Evolutionary conservation across 108 stramenopile genomes (phyloP).

Genomic region (Cyclotella distinguenda): DNA sequence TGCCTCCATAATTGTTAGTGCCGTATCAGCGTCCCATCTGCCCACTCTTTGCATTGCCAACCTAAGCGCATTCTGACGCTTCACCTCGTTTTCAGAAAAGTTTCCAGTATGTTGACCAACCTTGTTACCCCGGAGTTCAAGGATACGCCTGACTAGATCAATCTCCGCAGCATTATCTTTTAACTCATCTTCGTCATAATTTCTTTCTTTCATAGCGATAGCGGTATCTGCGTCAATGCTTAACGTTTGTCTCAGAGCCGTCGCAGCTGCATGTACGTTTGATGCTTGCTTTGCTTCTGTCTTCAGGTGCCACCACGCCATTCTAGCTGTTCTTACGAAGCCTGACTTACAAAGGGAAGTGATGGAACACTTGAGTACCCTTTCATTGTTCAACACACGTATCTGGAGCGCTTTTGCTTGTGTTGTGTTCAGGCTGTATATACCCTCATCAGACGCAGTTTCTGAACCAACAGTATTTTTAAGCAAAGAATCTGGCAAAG

Average conservation of each 20-base stretch:
- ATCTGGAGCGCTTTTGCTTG: conserved; percentile 45
- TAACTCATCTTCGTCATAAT: conserved; percentile 55
- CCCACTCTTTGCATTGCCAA: conserved; percentile 62
- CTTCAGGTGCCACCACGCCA: conserved; percentile 74
- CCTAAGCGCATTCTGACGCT: conserved; percentile 28
- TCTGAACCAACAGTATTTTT: conserved; percentile 22
- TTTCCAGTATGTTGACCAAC: conserved; percentile 15
- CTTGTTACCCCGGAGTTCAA: conserved; percentile 57
- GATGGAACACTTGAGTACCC: conserved; percentile 47
- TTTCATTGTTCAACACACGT: conserved; percentile 57
- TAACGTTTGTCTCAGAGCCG: conserved; percentile 53
- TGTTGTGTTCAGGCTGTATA: conserved; percentile 21
- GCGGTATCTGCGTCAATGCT: conserved; percentile 56
- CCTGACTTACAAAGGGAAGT: conserved; percentile 61
- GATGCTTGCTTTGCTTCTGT: conserved; percentile 66
- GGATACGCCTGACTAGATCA: conserved; percentile 60
- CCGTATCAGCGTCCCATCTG: conserved; percentile 70
- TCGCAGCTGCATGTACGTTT: conserved; percentile 54
- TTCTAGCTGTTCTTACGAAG: conserved; percentile 66
- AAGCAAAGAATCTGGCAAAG: neutral
- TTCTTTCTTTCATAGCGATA: conserved; percentile 53
- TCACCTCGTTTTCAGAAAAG: conserved; percentile 18
- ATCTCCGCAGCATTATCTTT: conserved; percentile 62
- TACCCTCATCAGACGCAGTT: conserved; percentile 18
- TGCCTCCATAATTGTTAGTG: conserved; percentile 73